Conservation (phyloP, 257 asterid species). For the Lycium barbarum region DNA sequence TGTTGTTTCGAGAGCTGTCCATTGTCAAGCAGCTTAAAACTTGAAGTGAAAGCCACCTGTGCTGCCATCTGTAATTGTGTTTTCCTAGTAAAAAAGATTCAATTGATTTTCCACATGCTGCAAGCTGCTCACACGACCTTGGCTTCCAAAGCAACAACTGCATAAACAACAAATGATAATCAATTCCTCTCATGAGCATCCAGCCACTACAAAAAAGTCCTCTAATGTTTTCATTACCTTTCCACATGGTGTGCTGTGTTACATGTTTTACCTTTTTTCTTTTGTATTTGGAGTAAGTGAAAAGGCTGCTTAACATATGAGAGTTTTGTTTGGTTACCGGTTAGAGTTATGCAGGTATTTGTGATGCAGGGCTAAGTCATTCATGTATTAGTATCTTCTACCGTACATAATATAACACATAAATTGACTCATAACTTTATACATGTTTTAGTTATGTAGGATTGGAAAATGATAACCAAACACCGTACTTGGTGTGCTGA, state of each 20-base stretch:
- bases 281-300: not conserved
- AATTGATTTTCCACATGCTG: conserved; percentile 36
- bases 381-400: no score
- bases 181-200: not conserved
- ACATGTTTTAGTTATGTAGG: no score
- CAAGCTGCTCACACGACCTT: conserved; percentile 37
- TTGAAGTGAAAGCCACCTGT: conserved; percentile 51
- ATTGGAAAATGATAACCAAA: no score
- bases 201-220: not conserved
- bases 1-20: conserved; percentile 43
- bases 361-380: no score
- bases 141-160: conserved; percentile 29
- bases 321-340: no score
- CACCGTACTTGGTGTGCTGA: no score
- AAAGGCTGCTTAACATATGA: not conserved
- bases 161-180: conserved; percentile 16
- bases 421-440: no score
- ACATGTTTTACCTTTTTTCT: not conserved
- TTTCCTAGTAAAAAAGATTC: conserved; percentile 47
- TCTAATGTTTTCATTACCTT: conserved; percentile 4
- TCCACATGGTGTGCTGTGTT: not conserved
- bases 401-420: no score
- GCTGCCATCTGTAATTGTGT: conserved; percentile 58
- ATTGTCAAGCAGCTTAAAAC: conserved; percentile 54
- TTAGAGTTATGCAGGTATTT: no score